phyloP scores from a whole-genome alignment of 192 early-diverging fungal genomes.

The Coemansia sp. region DNA sequence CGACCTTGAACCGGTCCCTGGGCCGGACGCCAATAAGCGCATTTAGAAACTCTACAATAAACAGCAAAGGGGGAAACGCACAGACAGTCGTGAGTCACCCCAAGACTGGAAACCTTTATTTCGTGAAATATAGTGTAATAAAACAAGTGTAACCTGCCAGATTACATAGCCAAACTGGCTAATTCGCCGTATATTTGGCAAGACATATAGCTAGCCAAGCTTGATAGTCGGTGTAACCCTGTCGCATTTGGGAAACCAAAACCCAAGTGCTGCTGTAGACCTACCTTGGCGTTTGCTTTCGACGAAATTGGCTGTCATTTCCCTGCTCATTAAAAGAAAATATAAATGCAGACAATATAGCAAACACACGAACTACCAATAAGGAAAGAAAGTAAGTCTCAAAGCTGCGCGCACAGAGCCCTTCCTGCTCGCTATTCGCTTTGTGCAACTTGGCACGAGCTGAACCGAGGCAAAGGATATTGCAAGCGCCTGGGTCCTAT shows the following conservation, averaged over 20 bases:
- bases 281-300: conserved; percentile 50
- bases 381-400: neutral
- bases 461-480: neutral
- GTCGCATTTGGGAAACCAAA: neutral
- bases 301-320: conserved; percentile 37
- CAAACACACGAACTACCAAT: neutral
- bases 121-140: neutral
- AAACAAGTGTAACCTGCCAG: neutral
- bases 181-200: conserved; percentile 1
- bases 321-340: conserved; percentile 2
- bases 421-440: too few species aligned
- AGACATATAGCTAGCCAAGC: neutral
- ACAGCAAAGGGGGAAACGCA: neutral
- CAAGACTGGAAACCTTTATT: neutral
- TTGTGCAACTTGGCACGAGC: neutral
- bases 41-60: conserved; percentile 51
- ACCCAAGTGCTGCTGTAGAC: neutral
- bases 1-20: conserved; percentile 48
- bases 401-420: neutral
- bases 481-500: neutral
- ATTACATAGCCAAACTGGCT: neutral
- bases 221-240: neutral
- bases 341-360: conserved; percentile 10
- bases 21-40: conserved; percentile 48
- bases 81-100: neutral